Base-by-base conservation (phyloP, 2,329 filamentous ascomycete genomes). In the Fusarium newnesense region DNA sequence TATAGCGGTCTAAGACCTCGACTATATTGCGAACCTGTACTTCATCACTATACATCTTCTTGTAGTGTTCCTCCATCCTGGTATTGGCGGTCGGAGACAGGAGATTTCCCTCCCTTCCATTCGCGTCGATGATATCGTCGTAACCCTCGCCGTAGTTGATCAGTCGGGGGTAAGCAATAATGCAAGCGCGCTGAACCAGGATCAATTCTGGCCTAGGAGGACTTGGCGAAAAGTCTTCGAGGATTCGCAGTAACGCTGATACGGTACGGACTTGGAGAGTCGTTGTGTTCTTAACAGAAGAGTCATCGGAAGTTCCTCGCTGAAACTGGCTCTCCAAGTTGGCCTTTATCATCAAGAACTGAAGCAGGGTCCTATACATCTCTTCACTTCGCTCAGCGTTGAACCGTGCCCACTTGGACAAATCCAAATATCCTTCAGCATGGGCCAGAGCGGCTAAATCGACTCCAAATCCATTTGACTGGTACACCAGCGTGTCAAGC, bases 41-140 rank as follows among this genome's bases (percentile, higher is more conserved):
- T 75, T 98, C 94, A 74, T 94, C 93, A 74, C 94, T 93, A 80
- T 99, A 99, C 95, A 99, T 98, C 78, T 94, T 94, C 83, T 97
- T 98, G 82, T 98, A 99, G 72, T 97, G 92, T 75, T 98, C 94
- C 79, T 98, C 95, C 96, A 99, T 99, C 80, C 94, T 94, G 73
- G 89, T 90, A 75, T 97, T 95, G 60, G 96, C 94, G 28, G 91
- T 90, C 26, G 89, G 87, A 0, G 95, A 92, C 4, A 99, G 87
- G 3, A 90, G 88, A 78, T 98, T 97, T n/a, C 94, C 92, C 26
- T 92, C 90, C 75, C 91, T 89, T 49, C 94, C 93, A 79, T 97
- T 97, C 15, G 88, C 87, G 77, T 98, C 94, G 73, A 99, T 95
- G 46, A 98, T 91, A 64, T 96, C 93, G 81, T 99, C 95, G 71